Percentiles rank a stretch among this genome's conserved stretches.
phyloP scores from a whole-genome alignment of 352 stramenopile species.

The Pythium biforme region DNA sequence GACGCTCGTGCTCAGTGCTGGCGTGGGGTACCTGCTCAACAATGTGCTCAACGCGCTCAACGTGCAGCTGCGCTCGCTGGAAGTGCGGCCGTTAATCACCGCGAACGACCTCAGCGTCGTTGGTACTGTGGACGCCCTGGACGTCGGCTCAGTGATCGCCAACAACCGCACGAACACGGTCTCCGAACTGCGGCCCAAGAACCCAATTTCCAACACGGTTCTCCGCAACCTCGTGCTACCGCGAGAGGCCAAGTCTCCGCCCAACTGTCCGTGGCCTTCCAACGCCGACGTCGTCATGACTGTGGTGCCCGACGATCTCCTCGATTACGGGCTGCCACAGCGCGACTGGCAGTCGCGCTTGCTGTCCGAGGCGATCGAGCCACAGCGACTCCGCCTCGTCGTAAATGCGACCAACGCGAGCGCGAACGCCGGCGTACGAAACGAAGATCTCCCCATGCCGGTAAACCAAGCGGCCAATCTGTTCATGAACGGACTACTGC shows the following conservation, averaged over 20 bases:
- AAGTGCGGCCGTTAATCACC: neutral
- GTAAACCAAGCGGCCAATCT: conserved; percentile 8
- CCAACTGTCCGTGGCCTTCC: neutral
- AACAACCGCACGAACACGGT: neutral
- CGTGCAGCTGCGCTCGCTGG: conserved; percentile 9
- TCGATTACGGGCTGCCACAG: neutral
- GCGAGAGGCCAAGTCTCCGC: neutral
- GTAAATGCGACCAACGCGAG: conserved; percentile 12
- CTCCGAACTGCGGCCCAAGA: neutral
- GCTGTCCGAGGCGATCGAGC: neutral
- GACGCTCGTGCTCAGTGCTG: neutral
- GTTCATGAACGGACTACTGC: conserved; percentile 5
- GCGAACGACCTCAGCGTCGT: conserved; percentile 3
- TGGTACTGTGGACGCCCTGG: neutral
- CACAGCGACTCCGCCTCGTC: conserved; percentile 1
- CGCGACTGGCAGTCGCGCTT: conserved; percentile 11
- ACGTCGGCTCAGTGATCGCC: neutral
- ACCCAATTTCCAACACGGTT: conserved; percentile 12
- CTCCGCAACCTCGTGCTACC: conserved; percentile 1
- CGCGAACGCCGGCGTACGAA: neutral
- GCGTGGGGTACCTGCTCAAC: conserved; percentile 6
- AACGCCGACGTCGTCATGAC: neutral
- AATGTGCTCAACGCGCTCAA: conserved; percentile 17
- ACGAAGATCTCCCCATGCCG: conserved; percentile 12
- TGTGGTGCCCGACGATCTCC: neutral